A percentile compares a stretch with the other conserved stretches of the same genome.
Conservation (phyloP, 345 rosid species). For the Salix exigua region DNA sequence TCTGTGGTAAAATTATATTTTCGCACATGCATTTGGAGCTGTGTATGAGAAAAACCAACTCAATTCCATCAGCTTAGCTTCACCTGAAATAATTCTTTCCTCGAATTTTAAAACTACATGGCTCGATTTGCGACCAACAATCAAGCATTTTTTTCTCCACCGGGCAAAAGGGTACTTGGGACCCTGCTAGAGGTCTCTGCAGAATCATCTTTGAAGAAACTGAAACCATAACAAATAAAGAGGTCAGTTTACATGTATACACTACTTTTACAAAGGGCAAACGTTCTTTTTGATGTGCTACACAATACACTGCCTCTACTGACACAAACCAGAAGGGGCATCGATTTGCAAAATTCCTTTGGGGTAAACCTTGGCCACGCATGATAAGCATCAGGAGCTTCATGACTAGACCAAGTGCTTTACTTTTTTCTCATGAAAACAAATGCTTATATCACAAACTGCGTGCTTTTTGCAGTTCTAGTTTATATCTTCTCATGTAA, state of each 20-base stretch:
- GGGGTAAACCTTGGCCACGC: neutral
- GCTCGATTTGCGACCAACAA: conserved; percentile 72
- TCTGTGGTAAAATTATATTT: neutral
- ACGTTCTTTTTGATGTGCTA: neutral
- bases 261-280: neutral
- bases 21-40: neutral
- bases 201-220: conserved; percentile 72
- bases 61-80: conserved; percentile 6
- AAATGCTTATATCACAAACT: neutral
- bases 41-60: neutral
- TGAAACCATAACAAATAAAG: conserved; percentile 28
- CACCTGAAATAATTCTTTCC: conserved; percentile 61
- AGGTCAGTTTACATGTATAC: neutral
- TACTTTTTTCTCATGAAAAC: neutral
- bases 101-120: conserved; percentile 60
- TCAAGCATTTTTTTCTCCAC: conserved; percentile 62
- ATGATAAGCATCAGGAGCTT: neutral
- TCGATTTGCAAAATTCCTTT: neutral
- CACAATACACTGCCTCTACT: neutral
- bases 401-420: neutral
- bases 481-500: neutral
- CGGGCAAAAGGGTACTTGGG: conserved; percentile 64
- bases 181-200: conserved; percentile 67
- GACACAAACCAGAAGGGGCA: neutral
- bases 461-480: neutral